Evolutionary conservation across 306 rosid genomes (phyloP), one percentile per base, ranked within the genome.

Genomic region (Quercus ilex): DNA sequence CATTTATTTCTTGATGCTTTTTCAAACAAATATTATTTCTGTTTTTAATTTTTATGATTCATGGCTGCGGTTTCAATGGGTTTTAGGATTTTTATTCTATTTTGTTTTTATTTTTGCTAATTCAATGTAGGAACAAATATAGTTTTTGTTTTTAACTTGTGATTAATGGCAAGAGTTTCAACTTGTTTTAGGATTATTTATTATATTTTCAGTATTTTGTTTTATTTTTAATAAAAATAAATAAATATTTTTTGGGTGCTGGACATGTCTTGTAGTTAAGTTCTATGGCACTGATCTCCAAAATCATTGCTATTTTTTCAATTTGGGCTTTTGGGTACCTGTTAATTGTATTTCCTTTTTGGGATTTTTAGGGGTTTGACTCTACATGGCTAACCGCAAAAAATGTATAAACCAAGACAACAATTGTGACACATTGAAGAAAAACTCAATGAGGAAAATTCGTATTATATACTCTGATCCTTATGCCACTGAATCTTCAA

Each of bases 401-500:
- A 82, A 77, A 63, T 9, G 35, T 57, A 31, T 71, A 55, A 84
- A 69, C 20, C 82, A 78, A 73, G 83, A 71, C 77, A 57, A n/a
- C 69, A 38, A 68, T 19, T 78, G 74, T 59, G 73, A 73, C 57
- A 71, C 23, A 55, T 82, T 75, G 59, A 69, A 43, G 78, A 28
- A 64, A 74, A 84, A 11, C 78, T 72, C 35, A 1, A 0, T 38
- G 76, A 91, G 76, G 88, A 93, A 79, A 77, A 18, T 93, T 79
- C 92, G 95, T 19, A 74, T 91, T 5, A 52, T 78, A 10, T 89
- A 71, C 78, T 79, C 79, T 73, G 95, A 93, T 82, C 98, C 97
- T 15, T 68, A 90, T 81, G 97, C 93, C 1, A 93, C 97, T 0
- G 98, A 91, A 76, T 85, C 68, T 79, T 93, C 98, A 17, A 90